These are phyloP conservation scores for Dendrocalamus sinicus DNA, from an alignment of 176 grass and related monocot species.

Conservation along the genomic window DNA sequence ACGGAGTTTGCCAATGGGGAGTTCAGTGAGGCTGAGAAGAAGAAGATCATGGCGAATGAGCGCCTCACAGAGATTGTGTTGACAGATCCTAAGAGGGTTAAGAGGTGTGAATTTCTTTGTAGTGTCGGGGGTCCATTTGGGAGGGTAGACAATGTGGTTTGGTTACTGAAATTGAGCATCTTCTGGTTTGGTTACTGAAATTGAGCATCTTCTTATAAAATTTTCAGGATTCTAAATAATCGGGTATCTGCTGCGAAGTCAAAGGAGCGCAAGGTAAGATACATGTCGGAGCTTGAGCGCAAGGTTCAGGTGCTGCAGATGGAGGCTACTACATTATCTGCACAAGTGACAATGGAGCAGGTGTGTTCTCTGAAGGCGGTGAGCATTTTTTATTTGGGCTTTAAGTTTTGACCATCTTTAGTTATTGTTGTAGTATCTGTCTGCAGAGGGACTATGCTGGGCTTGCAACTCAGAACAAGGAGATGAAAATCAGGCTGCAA, in stretches of 20 bases:
- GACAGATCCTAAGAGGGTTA: conserved; percentile 83
- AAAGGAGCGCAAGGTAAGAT: conserved; percentile 84
- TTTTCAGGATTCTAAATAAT: conserved; percentile 79
- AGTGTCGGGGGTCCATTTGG: not conserved
- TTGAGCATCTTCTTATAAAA: conserved; percentile 6
- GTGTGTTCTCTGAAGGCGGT: conserved; percentile 50
- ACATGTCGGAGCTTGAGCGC: conserved; percentile 75
- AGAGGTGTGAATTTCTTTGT: conserved; percentile 57
- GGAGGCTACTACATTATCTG: conserved; percentile 63
- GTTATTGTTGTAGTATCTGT: not conserved
- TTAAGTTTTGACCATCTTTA: conserved; percentile 15
- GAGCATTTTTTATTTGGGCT: not conserved
- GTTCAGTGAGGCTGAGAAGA: conserved; percentile 72
- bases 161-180: conserved; percentile 5
- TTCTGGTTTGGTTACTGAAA: conserved; percentile 14
- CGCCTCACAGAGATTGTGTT: conserved; percentile 64
- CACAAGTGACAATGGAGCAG: conserved; percentile 54
- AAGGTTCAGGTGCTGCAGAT: conserved; percentile 78
- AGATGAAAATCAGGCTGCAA: conserved; percentile 75
- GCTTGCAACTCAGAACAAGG: conserved; percentile 69
- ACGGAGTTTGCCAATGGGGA: conserved; percentile 55
- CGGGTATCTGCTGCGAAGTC: conserved; percentile 73
- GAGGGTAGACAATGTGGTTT: not conserved
- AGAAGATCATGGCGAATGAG: conserved; percentile 76
- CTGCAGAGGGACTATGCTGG: conserved; percentile 55